Evolutionary conservation across 495 filamentous ascomycete species (phyloP).

Genomic region (Hypoxylon fuscum): DNA sequence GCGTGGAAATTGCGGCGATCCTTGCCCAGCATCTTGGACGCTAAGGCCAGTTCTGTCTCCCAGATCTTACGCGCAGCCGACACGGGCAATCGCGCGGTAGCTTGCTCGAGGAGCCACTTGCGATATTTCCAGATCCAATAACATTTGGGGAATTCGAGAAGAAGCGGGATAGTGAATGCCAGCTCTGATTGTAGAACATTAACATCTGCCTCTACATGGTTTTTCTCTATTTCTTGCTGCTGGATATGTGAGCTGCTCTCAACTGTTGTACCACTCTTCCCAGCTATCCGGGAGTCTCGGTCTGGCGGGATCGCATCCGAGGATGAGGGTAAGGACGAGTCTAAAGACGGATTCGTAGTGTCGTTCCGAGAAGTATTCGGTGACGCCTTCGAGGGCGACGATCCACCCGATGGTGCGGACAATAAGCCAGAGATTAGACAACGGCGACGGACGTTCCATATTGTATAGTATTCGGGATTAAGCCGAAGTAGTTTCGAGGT

Average conservation of each 20-base stretch:
- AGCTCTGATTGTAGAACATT: conserved; percentile 69
- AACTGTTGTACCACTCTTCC: conserved; percentile 66
- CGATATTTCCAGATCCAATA: conserved; percentile 99
- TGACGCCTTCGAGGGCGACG: conserved; percentile 63
- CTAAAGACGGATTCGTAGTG: conserved; percentile 62
- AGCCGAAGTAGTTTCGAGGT: conserved; percentile 81
- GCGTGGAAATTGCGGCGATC: conserved; percentile 97
- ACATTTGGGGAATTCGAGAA: conserved; percentile 90
- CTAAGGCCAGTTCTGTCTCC: conserved; percentile 82
- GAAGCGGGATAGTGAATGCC: conserved; percentile 80
- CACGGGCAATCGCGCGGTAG: conserved; percentile 66
- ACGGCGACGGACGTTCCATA: conserved; percentile 93
- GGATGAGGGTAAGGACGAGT: conserved; percentile 56
- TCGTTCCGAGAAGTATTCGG: conserved; percentile 62
- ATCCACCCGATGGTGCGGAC: conserved; percentile 59
- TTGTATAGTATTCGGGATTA: conserved; percentile 98
- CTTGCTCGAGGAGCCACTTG: conserved; percentile 82
- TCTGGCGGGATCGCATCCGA: conserved; percentile 57
- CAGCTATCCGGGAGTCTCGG: conserved; percentile 59
- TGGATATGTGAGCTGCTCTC: conserved; percentile 14
- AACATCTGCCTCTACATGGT: conserved; percentile 40
- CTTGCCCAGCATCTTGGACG: conserved; percentile 82
- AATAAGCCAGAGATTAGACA: conserved; percentile 66
- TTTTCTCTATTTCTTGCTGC: not conserved
- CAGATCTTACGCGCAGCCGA: conserved; percentile 70